Conservation (phyloP, 2,329 filamentous ascomycete species). For the Ilyonectria robusta region DNA sequence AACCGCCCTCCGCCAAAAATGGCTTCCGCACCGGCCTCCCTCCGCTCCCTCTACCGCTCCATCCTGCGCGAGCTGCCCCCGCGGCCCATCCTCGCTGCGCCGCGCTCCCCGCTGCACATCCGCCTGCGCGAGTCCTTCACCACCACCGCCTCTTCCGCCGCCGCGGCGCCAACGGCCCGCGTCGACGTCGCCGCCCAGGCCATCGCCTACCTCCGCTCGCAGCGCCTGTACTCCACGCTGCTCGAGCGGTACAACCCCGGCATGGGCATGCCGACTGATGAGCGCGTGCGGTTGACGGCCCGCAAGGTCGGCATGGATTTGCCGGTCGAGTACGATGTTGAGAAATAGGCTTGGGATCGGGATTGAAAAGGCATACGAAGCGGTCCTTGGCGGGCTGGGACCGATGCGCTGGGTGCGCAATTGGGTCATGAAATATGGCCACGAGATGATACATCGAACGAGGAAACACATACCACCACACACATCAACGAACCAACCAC, state of each 20-base stretch:
- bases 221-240: conserved; percentile 84
- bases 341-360: conserved; percentile 2
- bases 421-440: neutral
- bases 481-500: neutral
- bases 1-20: conserved; percentile 39
- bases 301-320: conserved; percentile 92
- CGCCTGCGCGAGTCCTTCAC: conserved; percentile 51
- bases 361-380: too few species aligned
- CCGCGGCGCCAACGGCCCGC: conserved; percentile 43
- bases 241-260: conserved; percentile 95
- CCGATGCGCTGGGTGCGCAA: neutral
- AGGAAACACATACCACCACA: neutral
- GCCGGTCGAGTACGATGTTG: conserved; percentile 71
- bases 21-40: conserved; percentile 60
- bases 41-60: conserved; percentile 88
- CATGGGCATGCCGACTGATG: conserved; percentile 88
- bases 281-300: conserved; percentile 86
- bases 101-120: conserved; percentile 68
- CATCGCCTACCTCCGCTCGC: conserved; percentile 84
- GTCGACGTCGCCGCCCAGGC: conserved; percentile 77
- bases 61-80: conserved; percentile 91
- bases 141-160: conserved; percentile 70
- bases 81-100: conserved; percentile 68
- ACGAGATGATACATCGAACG: neutral
- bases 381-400: neutral